Conservation (phyloP, 2,329 filamentous ascomycete species). For the Epichloe brachyelytri region DNA sequence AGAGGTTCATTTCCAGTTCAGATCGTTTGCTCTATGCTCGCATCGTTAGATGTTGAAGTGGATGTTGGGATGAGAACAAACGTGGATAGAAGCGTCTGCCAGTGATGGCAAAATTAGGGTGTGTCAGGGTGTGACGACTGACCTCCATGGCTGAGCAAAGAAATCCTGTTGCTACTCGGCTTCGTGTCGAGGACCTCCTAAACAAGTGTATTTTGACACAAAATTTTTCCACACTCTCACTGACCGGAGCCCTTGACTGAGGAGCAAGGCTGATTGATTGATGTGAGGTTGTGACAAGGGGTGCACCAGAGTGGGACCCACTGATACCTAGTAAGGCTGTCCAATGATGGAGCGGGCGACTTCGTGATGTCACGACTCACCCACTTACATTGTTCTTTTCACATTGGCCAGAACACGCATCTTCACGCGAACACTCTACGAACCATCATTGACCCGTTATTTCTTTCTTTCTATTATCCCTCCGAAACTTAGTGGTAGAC, state of each 20-base stretch:
- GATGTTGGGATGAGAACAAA: not conserved
- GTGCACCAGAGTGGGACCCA: not conserved
- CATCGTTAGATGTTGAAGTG: not conserved
- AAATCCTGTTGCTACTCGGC: not conserved
- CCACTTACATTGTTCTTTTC: not conserved
- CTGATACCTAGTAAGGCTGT: not conserved
- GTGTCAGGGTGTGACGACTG: not conserved
- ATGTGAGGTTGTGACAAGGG: too few relatives aligned
- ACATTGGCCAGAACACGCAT: not conserved
- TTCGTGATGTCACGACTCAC: slow-evolving; percentile 4
- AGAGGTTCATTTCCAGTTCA: slow-evolving; percentile 38
- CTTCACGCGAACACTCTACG: not conserved
- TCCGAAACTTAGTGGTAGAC: too few relatives aligned
- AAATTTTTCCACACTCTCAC: not conserved
- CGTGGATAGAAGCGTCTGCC: too few relatives aligned
- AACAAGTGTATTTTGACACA: not conserved
- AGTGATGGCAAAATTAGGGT: not conserved
- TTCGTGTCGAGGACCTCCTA: not conserved
- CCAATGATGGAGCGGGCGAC: not conserved
- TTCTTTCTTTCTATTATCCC: too few relatives aligned
- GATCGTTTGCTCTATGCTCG: slow-evolving; percentile 9
- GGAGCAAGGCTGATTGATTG: too few relatives aligned
- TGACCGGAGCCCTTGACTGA: not conserved
- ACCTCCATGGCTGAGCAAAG: slow-evolving; percentile 18
- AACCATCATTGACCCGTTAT: too few relatives aligned